These are phyloP conservation scores for Clavariopsis aquatica DNA, from an alignment of 495 filamentous ascomycete genomes.

Conservation along the genomic window DNA sequence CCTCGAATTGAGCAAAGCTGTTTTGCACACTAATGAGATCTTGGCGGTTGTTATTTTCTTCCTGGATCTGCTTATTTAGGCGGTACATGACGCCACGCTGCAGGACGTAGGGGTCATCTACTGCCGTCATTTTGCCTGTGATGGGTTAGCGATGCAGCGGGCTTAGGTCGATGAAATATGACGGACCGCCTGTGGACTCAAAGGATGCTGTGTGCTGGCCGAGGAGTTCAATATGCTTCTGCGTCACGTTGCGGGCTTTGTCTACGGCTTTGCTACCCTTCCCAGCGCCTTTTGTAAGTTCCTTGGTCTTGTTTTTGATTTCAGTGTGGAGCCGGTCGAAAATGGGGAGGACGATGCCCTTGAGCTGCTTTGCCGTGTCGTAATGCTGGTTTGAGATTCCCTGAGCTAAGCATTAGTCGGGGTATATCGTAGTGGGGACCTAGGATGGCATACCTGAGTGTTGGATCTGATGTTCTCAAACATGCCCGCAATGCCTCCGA, in stretches of 20 bases:
- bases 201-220: conserved; percentile 77
- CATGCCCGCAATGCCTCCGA: conserved; percentile 80
- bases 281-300: conserved; percentile 77
- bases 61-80: conserved; percentile 84
- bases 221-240: conserved; percentile 94
- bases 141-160: background rate
- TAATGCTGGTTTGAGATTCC: conserved; percentile 81
- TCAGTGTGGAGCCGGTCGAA: conserved; percentile 90
- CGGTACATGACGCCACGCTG: conserved; percentile 78
- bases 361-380: conserved; percentile 86
- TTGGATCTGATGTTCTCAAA: conserved; percentile 93
- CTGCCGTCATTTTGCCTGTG: conserved; percentile 53
- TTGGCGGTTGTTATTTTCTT: conserved; percentile 92
- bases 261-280: conserved; percentile 88
- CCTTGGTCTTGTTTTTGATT: conserved; percentile 92
- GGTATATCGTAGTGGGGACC: background rate
- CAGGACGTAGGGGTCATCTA: conserved; percentile 85
- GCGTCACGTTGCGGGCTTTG: conserved; percentile 79
- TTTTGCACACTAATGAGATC: conserved; percentile 87
- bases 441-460: conserved; percentile 64
- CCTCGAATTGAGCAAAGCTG: conserved; percentile 84
- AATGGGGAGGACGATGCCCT: conserved; percentile 77
- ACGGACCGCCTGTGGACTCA: conserved; percentile 64
- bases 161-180: background rate
- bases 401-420: conserved; percentile 41